These are phyloP conservation scores for Adansonia grandidieri DNA, from an alignment of 441 rosid genomes.

Conservation along the genomic window DNA sequence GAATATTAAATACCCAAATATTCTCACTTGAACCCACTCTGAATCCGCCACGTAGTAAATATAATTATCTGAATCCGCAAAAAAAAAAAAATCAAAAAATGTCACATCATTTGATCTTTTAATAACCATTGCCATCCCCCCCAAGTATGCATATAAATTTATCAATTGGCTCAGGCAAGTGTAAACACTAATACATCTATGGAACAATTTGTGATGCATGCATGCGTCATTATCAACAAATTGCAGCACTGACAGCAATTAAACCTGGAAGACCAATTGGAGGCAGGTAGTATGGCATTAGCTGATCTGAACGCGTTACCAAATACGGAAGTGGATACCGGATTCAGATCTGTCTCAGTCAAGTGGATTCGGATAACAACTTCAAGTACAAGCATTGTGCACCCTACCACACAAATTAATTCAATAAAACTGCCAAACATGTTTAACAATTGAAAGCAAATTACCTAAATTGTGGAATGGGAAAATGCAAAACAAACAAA, in stretches of 20 bases:
- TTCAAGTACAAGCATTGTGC: neutral
- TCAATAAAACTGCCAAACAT: neutral
- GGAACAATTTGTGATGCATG: neutral
- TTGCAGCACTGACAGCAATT: no score
- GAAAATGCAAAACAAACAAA: neutral
- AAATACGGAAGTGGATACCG: neutral
- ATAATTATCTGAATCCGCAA: no score
- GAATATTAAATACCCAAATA: no score
- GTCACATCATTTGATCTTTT: no score
- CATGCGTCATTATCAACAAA: neutral
- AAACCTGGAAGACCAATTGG: neutral
- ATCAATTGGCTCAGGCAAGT: no score
- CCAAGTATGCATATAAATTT: no score
- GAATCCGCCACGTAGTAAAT: no score
- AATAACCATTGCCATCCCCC: no score
- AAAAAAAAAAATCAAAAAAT: no score
- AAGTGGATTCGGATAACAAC: neutral
- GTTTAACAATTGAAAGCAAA: neutral
- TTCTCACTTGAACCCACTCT: no score
- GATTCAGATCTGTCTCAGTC: no score
- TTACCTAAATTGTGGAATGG: neutral
- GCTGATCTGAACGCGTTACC: neutral
- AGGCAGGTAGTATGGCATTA: neutral
- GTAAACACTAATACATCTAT: no score
- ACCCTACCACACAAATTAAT: neutral